Base-by-base conservation (phyloP, 257 asterid genomes). In the Cynanchum wilfordii region DNA sequence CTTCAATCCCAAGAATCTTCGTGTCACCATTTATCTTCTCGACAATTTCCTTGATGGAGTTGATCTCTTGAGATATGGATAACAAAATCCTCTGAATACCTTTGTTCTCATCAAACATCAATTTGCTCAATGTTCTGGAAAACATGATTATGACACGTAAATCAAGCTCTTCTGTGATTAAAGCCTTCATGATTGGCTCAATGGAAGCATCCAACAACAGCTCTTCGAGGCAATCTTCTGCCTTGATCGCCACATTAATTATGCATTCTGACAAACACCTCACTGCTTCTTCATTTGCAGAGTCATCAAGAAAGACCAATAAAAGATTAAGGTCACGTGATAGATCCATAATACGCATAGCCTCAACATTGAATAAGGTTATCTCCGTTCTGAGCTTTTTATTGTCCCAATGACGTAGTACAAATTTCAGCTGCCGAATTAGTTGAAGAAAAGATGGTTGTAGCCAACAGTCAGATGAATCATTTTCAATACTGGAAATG, bases 371-470 rank as follows among this genome's bases (percentile, higher is more conserved):
- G 4, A 60, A n/a, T 12, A 24, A 60, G 13, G 4, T 30, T 13
- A 60, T 60, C n/a, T 30, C 44, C 15, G n/a, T 60, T 60, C 6
- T 29, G 44, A 60, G 44, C 66, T 30, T 60, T 3, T 30, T n/a
- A 5, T 10, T 27, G 40, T 27, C 66, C 65, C 65, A 58, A 1
- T 2, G 65, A 36, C 65, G 36, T 17, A 58, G 2, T 2, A 58
- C 38, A 25, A 58, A 24, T 25, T 58, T 58, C 27, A 58, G 65
- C 38, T 24, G 65, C 65, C 65, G 36, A 58, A 58, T 58, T 10
- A 58, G 65, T 58, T 58, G 65, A 58, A 58, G 38, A 58, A 24
- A 58, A 58, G 65, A 58, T 10, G 65, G 65, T 13, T 58, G 38
- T 3, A 25, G 15, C 59, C 59, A 54, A 54, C 10, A 15, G 36